phyloP scores from a whole-genome alignment of 164 flowering plant genomes.

The Magnolia officinalis region DNA sequence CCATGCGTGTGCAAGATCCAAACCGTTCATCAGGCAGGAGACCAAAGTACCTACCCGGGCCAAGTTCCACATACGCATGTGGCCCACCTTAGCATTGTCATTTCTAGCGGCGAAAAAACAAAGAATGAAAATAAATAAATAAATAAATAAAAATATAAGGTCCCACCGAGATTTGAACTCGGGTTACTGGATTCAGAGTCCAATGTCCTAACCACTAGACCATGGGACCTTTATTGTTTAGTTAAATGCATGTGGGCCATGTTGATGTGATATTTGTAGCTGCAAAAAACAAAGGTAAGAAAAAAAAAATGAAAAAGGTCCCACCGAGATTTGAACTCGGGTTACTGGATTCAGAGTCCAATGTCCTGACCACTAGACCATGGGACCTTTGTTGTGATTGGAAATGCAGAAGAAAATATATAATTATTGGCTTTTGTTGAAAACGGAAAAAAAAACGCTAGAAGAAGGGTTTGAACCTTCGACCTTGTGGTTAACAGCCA shows the following conservation, averaged over 20 bases:
- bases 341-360: constrained; percentile 99
- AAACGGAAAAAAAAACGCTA: constrained; percentile 15
- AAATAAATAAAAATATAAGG: constrained; percentile 28
- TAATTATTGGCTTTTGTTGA: too few relatives aligned
- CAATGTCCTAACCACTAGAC: constrained; percentile 98
- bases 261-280: too few relatives aligned
- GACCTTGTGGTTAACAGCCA: constrained; percentile 99
- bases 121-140: background rate
- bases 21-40: too few relatives aligned
- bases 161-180: constrained; percentile 95
- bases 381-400: constrained; percentile 26
- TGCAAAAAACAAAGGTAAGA: too few relatives aligned
- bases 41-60: too few relatives aligned
- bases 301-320: constrained; percentile 35
- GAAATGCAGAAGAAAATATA: too few relatives aligned
- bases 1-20: too few relatives aligned
- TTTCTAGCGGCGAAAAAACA: background rate
- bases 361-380: constrained; percentile 98
- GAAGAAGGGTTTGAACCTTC: constrained; percentile 91
- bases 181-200: constrained; percentile 99
- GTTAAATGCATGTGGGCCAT: too few relatives aligned
- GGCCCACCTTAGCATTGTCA: background rate
- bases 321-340: constrained; percentile 96
- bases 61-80: too few relatives aligned
- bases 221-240: constrained; percentile 41